Base-by-base conservation (phyloP, 208 protist genomes). In the Crithidia thermophila region DNA sequence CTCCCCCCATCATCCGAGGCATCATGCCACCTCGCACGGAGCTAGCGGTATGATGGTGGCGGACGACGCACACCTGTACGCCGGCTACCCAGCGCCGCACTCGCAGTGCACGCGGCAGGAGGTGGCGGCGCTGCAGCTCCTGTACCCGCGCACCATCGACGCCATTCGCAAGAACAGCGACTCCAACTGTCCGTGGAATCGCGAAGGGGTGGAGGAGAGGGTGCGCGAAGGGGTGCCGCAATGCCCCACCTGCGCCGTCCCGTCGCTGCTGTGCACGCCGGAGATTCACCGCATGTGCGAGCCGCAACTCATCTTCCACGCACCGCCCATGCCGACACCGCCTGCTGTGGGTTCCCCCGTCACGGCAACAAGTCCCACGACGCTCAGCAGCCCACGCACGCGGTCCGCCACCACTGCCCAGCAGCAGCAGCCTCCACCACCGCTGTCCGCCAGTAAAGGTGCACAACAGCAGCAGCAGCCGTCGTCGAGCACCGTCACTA, bases 211-310 rank as follows among this genome's bases (percentile, higher is more conserved):
- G 36, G 43, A n/a, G n/a, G 43, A 42, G 27, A 51, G 43, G 55
- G 46, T 42, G 43, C 9, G 4, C n/a, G 52, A 68, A 18, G 55
- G 51, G 10, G 36, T 84, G 67, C 67, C 72, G 59, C 65, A 74
- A 31, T 93, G 86, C 57, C 53, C 58, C n/a, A 57, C 67, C 18
- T 94, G 86, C 60, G 20, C 20, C 21, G 30, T 13, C 37, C 82
- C 86, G 3, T 88, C 83, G 13, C 67, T 93, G 52, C 80, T 94
- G 57, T 92, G 86, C 72, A 71, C 82, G 7, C 79, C 79, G 6
- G 67, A 82, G 60, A 81, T 86, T 9, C 57, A 47, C 13, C 46
- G 76, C 58, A 83, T 93, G 72, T 94, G 79, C 59, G 67, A 89
- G 40, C 67, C 89, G 18, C 85, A 90, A 69, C 85, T 82, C 27